These are phyloP conservation scores for Talaromyces sp. DNA, from an alignment of 2,329 filamentous ascomycete genomes.

Conservation along the genomic window DNA sequence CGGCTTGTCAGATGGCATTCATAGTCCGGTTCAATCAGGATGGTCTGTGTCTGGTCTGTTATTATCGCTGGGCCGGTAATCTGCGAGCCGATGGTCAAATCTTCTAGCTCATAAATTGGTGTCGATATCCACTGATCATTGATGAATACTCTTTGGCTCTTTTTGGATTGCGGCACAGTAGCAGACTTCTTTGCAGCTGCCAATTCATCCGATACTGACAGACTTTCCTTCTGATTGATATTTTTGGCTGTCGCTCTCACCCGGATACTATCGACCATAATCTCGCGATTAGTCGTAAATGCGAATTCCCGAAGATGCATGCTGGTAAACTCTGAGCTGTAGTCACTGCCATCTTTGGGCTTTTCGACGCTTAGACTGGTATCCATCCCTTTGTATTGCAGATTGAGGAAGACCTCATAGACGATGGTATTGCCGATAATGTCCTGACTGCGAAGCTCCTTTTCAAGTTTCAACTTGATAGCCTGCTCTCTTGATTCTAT, in stretches of 20 bases:
- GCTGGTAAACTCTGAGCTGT: background rate
- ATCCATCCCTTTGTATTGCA: background rate
- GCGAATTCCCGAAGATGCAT: background rate
- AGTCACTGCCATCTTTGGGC: background rate
- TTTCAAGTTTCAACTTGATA: background rate
- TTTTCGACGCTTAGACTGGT: background rate
- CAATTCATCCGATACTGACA: background rate
- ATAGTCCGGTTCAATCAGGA: background rate
- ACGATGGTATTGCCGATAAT: background rate
- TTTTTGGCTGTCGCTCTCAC: background rate
- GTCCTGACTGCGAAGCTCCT: background rate
- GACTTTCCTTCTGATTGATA: background rate
- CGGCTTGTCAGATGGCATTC: conserved; percentile 48
- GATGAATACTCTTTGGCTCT: background rate
- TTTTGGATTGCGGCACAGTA: background rate
- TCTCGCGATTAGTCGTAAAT: background rate
- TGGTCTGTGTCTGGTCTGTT: background rate
- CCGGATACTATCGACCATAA: background rate
- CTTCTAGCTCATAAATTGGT: background rate
- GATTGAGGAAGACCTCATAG: background rate
- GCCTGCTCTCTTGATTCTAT: background rate
- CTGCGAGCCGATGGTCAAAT: background rate
- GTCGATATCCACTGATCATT: background rate
- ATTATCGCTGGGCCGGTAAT: background rate
- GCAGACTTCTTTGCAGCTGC: background rate